A percentile compares a stretch with the other conserved stretches of the same genome.
Evolutionary conservation across 2,329 filamentous ascomycete species (phyloP).

Genomic region (Xylaria sp.): DNA sequence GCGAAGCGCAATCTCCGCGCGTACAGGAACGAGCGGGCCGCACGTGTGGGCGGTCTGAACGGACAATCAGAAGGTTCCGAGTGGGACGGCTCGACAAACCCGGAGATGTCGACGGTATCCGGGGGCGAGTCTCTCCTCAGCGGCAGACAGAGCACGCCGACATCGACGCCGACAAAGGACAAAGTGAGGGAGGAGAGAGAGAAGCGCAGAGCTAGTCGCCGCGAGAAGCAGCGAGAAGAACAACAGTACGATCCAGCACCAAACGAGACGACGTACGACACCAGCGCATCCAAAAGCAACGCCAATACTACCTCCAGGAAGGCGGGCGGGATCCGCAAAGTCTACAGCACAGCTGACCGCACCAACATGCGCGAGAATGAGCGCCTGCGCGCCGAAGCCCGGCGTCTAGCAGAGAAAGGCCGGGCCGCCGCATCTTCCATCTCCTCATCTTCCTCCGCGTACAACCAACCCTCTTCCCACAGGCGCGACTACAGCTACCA

Average conservation of each 20-base stretch:
- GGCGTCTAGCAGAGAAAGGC: conserved; percentile 59
- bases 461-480: background rate
- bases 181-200: background rate
- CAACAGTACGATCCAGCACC: background rate
- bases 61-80: conserved; percentile 76
- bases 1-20: conserved; percentile 74
- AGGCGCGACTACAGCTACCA: conserved; percentile 60
- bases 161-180: conserved; percentile 36
- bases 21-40: conserved; percentile 86
- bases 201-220: background rate
- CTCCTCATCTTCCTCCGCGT: conserved; percentile 24
- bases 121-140: conserved; percentile 67
- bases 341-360: conserved; percentile 65
- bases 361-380: conserved; percentile 58
- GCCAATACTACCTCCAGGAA: background rate
- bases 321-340: conserved; percentile 63
- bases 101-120: conserved; percentile 68
- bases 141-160: conserved; percentile 63
- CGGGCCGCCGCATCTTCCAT: conserved; percentile 42
- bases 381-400: conserved; percentile 61
- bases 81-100: conserved; percentile 77
- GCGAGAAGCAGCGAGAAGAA: background rate
- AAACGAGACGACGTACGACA: conserved; percentile 13
- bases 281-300: background rate
- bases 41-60: conserved; percentile 89